Evolutionary conservation across 78 protist genomes (phyloP).

Genomic region (Monocercomonoides exilis): DNA sequence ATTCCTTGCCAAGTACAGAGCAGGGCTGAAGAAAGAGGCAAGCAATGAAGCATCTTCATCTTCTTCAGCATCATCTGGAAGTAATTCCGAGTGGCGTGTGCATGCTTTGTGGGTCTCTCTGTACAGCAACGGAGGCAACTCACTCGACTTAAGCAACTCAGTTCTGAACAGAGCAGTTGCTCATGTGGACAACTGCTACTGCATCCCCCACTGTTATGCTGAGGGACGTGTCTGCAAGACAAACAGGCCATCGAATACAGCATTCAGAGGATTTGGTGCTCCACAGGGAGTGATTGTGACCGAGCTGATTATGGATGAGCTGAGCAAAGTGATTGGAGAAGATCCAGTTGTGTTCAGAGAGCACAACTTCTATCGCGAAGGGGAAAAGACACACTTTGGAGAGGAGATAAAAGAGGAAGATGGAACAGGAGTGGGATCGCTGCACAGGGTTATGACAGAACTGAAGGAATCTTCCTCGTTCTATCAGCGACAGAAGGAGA

Average conservation of each 20-base stretch:
- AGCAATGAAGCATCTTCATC: not conserved
- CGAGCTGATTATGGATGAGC: not conserved
- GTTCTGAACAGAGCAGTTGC: conserved; percentile 4
- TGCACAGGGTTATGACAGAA: conserved; percentile 7
- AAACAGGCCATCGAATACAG: conserved; percentile 18
- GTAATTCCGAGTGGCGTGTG: not conserved
- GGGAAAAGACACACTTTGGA: not conserved
- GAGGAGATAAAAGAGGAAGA: not conserved
- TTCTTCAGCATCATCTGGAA: not conserved
- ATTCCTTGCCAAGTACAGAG: not conserved
- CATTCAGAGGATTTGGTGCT: conserved; percentile 33
- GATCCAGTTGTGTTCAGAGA: not conserved
- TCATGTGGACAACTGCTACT: conserved; percentile 17
- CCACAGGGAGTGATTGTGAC: conserved; percentile 21
- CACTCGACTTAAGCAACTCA: conserved; percentile 12
- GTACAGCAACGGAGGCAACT: conserved; percentile 15
- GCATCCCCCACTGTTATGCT: not conserved
- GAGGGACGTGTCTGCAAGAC: not conserved
- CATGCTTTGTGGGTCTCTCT: not conserved
- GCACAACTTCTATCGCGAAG: not conserved
- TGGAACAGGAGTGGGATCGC: not conserved
- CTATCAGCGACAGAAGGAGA: not conserved
- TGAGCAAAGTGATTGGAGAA: not conserved
- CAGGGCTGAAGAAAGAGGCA: conserved; percentile 1
- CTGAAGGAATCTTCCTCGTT: not conserved